Percentiles rank a stretch among this genome's conserved stretches.
Evolutionary conservation across 129 eudicot species (phyloP).

Genomic region (Ambrosia trifida): DNA sequence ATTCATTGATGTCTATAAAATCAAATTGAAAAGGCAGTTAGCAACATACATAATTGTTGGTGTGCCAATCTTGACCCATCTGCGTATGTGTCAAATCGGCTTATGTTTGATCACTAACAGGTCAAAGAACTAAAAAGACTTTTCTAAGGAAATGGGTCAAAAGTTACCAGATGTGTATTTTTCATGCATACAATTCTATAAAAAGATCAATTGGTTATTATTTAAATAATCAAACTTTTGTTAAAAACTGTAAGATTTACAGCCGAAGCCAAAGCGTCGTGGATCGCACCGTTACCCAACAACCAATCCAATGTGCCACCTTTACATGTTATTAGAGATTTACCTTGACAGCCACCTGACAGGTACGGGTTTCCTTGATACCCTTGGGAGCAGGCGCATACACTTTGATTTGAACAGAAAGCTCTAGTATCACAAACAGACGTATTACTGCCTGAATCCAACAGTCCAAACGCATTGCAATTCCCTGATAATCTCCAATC

Average conservation of each 20-base stretch:
- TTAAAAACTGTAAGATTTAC: no score
- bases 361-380: slow-evolving; percentile 37
- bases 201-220: no score
- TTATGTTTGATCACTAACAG: neutral
- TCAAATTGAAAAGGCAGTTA: neutral
- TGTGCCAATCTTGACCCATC: neutral
- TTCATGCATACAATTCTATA: no score
- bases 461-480: slow-evolving; percentile 13
- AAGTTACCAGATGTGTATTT: no score
- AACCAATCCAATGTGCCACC: neutral
- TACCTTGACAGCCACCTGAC: slow-evolving; percentile 33
- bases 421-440: slow-evolving; percentile 15
- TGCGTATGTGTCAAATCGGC: neutral
- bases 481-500: slow-evolving; percentile 18
- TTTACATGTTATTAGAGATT: neutral
- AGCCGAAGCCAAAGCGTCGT: neutral
- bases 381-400: slow-evolving; percentile 27
- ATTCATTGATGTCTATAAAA: slow-evolving; percentile 18
- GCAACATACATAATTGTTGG: neutral
- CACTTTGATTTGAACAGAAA: slow-evolving; percentile 18
- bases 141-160: no score
- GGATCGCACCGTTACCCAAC: neutral
- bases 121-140: no score
- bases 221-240: no score
- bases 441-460: slow-evolving; percentile 4